Evolutionary conservation across 371 early-diverging fungal genomes (phyloP), one percentile per base, ranked within the genome.

Genomic region (Entomophthora muscae): DNA sequence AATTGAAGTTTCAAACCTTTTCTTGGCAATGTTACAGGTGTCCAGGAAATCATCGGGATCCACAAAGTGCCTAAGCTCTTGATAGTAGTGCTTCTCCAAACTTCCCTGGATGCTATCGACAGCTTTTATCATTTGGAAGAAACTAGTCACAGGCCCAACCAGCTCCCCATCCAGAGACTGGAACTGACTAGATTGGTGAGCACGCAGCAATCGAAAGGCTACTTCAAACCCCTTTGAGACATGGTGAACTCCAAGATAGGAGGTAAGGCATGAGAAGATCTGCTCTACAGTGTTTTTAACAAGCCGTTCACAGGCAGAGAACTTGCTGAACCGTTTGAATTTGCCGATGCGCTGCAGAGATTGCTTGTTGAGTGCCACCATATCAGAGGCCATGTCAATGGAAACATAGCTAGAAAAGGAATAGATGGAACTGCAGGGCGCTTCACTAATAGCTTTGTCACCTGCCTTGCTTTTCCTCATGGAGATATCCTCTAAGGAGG

Each of bases 11-110:
- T 92, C 92, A 71, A 91, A 84, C 0, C 75, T 67, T 69, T 87
- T 85, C 66, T 91, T 91, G 64, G 91, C 91, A 64, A 88, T 83
- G 69, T 86, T 85, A 57, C 85, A 79, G 17, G 79, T 81, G 64
- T 86, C 84, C 64, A 93, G 74, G 68, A 93, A 92, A 68, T 93
- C 94, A 32, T 76, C 72, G 71, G 84, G 85, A 74, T 89, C 87
- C 29, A 93, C 78, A 75, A 85, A 84, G 7, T 27, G 24, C 21
- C 7, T 31, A 22, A 58, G 21, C 21, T 58, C 21, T 7, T 30
- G 23, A 13, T 7, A 7, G 30, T 28, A 58, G 30, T 58, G 31
- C 21, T 27, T 23, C 21, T 58, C 59, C 21, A 58, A 21, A 21
- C 3, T 10, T 12, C 31, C 30, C 13, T 21, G 24, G 23, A 58